A percentile compares a stretch with the other conserved stretches of the same genome.
phyloP scores from a whole-genome alignment of 129 eudicot species.

The Escallonia herrerae region DNA sequence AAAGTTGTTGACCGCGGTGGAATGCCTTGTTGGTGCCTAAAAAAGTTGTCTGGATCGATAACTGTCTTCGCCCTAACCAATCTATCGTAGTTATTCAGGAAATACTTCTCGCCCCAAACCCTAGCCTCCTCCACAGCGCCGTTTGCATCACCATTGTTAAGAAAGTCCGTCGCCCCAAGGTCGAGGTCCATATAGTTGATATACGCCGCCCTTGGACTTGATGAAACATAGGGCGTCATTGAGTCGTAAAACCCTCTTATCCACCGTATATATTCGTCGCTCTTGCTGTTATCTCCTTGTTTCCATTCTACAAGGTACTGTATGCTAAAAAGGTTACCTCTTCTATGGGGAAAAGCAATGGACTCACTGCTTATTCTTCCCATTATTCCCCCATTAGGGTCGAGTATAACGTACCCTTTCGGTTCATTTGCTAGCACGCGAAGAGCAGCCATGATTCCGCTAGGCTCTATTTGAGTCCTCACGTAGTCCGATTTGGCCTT shows the following conservation, averaged over 20 bases:
- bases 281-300: conserved; percentile 24
- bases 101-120: conserved; percentile 84
- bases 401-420: conserved; percentile 59
- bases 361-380: conserved; percentile 35
- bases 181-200: conserved; percentile 72
- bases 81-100: conserved; percentile 65
- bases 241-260: conserved; percentile 44
- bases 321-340: conserved; percentile 55
- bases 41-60: conserved; percentile 63
- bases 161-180: conserved; percentile 41
- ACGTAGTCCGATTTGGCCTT: conserved; percentile 87
- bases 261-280: conserved; percentile 42
- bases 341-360: conserved; percentile 77
- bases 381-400: conserved; percentile 80
- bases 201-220: conserved; percentile 62
- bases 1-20: conserved; percentile 39
- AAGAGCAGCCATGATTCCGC: conserved; percentile 26
- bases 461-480: conserved; percentile 25
- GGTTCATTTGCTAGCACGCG: conserved; percentile 58
- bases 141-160: conserved; percentile 3
- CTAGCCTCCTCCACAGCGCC: conserved; percentile 49
- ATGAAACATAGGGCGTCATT: conserved; percentile 58
- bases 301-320: conserved; percentile 65
- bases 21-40: conserved; percentile 64
- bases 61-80: conserved; percentile 67